Percentiles rank a stretch among this genome's conserved stretches.
phyloP scores from a whole-genome alignment of 257 asterid species.

The Penstemon barbatus region DNA sequence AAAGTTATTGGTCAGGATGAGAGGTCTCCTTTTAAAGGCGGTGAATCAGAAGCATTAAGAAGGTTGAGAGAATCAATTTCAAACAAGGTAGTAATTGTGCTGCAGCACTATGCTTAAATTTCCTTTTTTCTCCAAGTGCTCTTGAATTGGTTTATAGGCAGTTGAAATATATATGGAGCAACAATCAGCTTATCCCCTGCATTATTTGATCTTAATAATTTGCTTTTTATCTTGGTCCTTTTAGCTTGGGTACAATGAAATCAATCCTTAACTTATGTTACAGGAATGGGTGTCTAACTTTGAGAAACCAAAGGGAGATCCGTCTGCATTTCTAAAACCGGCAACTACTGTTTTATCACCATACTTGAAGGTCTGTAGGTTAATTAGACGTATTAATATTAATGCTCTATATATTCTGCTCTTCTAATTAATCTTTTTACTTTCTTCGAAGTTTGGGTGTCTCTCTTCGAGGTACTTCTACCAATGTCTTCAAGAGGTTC shows the following conservation, averaged over 20 bases:
- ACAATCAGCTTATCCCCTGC: neutral
- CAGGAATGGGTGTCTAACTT: slow-evolving; percentile 94
- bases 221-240: slow-evolving; percentile 3
- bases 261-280: slow-evolving; percentile 24
- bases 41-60: slow-evolving; percentile 90
- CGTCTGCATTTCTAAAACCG: slow-evolving; percentile 81
- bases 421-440: slow-evolving; percentile 33
- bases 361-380: slow-evolving; percentile 72
- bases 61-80: slow-evolving; percentile 71
- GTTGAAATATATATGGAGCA: neutral
- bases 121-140: neutral
- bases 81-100: slow-evolving; percentile 51
- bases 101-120: neutral
- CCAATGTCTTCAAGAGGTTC: slow-evolving; percentile 83
- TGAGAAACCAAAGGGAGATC: slow-evolving; percentile 98
- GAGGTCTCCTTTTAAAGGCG: slow-evolving; percentile 79
- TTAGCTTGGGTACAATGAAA: slow-evolving; percentile 6
- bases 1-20: slow-evolving; percentile 51
- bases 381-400: neutral
- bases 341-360: slow-evolving; percentile 95
- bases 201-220: too few species aligned
- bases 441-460: slow-evolving; percentile 79
- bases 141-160: neutral
- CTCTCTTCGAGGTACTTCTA: slow-evolving; percentile 93
- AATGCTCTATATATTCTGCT: slow-evolving; percentile 6